Base-by-base conservation (phyloP, 1,284 basidiomycete species). In the Melampsora larici-populina region DNA sequence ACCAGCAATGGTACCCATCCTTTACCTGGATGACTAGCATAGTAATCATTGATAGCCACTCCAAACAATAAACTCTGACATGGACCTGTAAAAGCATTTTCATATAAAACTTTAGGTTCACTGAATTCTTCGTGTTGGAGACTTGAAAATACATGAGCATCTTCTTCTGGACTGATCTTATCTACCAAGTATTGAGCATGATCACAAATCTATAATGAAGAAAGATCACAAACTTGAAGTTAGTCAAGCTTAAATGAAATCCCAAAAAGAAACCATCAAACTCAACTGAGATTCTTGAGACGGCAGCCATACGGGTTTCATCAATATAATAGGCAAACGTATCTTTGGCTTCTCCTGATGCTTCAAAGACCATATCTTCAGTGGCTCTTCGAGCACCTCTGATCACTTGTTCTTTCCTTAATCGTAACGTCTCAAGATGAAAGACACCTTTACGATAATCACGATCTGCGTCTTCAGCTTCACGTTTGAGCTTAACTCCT, bases 361-460 rank as follows among this genome's bases (percentile, higher is more conserved):
- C 62, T 64, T 77, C 74, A 40, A 68, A 77, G 17, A 77, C 55
- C 74, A 77, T 77, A 9, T 77, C 74, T 51, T 77, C 74, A n/a
- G 67, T 77, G 3, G 74, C 74, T 55, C 74, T 24, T 26, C 67
- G 55, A 31, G 74, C 74, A 13, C 74, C 74, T 29, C 67, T 49
- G 33, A 80, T 79, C 4, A 84, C 81, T 21, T 82, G 80, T 21
- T 81, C 79, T 31, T 81, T 80, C 65, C 83, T 82, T 63, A 84
- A 79, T 33, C 94, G 87, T 29, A 98, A 87, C 0, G 96, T 97
- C 86, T 99, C 96, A 31, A 96, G 86, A 88, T 94, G 93, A 84
- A 97, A 92, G 40, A 99, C 89, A 48, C 89, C 93, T 80, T 91
- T 91, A 43, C 96, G 88, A 81, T 98, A 99, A 79, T 94, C 93